Conservation (phyloP, 2,329 filamentous ascomycete species). For the Verticillium tricorpus region DNA sequence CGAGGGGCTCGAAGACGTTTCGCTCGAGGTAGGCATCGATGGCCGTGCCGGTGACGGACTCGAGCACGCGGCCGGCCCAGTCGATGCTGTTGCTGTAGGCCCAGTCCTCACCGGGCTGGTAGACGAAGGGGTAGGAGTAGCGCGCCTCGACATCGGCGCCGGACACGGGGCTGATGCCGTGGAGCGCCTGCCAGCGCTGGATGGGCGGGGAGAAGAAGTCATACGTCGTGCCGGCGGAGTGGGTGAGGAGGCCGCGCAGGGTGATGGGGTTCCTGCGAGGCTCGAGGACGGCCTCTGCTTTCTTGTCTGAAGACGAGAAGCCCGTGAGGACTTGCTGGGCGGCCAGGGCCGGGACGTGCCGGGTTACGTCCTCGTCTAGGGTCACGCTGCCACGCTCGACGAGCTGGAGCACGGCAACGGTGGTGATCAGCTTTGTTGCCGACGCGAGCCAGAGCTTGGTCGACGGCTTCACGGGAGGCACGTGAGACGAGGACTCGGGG, state of each 20-base stretch:
- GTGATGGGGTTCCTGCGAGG: neutral
- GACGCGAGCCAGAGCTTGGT: conserved; percentile 27
- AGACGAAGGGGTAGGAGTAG: conserved; percentile 37
- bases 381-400: conserved; percentile 27
- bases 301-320: conserved; percentile 20
- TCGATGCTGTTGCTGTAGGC: conserved; percentile 41
- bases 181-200: conserved; percentile 31
- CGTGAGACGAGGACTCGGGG: neutral
- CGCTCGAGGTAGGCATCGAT: conserved; percentile 32
- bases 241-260: conserved; percentile 38
- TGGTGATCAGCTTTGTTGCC: conserved; percentile 37
- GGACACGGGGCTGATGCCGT: conserved; percentile 24
- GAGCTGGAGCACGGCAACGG: conserved; percentile 31
- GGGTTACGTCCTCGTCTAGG: conserved; percentile 32
- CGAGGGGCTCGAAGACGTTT: conserved; percentile 30
- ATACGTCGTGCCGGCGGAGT: conserved; percentile 43
- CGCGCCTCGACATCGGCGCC: conserved; percentile 28
- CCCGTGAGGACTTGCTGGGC: conserved; percentile 29
- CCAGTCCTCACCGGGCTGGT: conserved; percentile 43
- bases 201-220: conserved; percentile 34
- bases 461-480: neutral
- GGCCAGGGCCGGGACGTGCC: conserved; percentile 27
- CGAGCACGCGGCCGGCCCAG: conserved; percentile 41
- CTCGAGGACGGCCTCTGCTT: conserved; percentile 29
- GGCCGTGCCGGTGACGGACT: conserved; percentile 28